Evolutionary conservation across 352 stramenopile species (phyloP).

Genomic region (Pythium apleroticum): DNA sequence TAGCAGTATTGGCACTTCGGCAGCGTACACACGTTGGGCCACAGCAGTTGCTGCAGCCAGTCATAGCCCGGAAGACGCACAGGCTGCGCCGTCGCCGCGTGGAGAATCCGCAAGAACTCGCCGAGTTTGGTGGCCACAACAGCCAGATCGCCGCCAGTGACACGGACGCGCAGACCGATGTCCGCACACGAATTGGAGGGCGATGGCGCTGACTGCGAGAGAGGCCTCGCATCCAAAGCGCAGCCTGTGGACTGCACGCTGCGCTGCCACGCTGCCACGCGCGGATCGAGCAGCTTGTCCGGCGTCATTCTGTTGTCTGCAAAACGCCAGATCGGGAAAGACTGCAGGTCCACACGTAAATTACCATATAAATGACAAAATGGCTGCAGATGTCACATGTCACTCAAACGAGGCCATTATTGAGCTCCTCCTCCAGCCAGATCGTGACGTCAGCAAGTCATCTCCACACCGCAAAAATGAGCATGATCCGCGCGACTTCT

Average conservation of each 20-base stretch:
- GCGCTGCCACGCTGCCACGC: background rate
- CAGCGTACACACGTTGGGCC: background rate
- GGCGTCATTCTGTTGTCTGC: too few species aligned
- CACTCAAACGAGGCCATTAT: background rate
- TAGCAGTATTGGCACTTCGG: background rate
- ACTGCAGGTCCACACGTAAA: too few species aligned
- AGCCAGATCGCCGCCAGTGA: background rate
- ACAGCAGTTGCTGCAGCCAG: background rate
- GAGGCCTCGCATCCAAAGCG: background rate
- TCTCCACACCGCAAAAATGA: too few species aligned
- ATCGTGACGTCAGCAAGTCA: too few species aligned
- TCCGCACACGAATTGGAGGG: background rate
- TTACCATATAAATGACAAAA: background rate
- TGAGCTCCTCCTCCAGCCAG: too few species aligned
- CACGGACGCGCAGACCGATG: background rate
- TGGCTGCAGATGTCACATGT: background rate
- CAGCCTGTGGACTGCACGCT: background rate
- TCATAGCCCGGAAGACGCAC: background rate
- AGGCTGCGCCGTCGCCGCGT: background rate
- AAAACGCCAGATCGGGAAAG: too few species aligned
- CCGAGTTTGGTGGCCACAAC: background rate
- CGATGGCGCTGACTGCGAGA: too few species aligned
- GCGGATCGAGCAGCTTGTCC: background rate
- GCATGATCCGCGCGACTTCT: too few species aligned
- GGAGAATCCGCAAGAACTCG: background rate